Evolutionary conservation across 768 basidiomycete species (phyloP), one percentile per base, ranked within the genome.

Genomic region (Podaxis sp.): DNA sequence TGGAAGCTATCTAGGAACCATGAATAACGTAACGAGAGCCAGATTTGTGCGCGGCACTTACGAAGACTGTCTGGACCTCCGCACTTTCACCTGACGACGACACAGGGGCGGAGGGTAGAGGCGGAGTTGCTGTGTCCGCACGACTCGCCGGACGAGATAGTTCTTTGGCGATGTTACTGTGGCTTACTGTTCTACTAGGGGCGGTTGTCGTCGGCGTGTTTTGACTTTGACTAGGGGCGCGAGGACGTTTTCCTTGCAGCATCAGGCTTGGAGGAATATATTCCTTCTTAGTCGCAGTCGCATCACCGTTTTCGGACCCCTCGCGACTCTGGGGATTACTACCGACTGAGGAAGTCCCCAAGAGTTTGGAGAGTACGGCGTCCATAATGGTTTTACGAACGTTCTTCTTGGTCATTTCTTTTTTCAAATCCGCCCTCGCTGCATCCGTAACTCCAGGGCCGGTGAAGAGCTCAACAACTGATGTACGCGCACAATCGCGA

Each of bases 381-480:
- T 98, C 96, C 13, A 89, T 86, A 51, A 96, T 95, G 4, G 87
- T 84, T 76, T 96, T 96, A 37, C 94, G 84, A 47, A 97, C 91
- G 46, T 84, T 84, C 73, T 92, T 93, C 77, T 90, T 93, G 2
- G 82, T 73, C 81, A 98, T 82, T 71, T 94, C 90, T 71, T 94
- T 95, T 81, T 97, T 98, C 58, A 98, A 80, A 72, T 98, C 96
- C 3, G 94, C 86, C 56, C 93, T 87, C 2, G 97, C 97, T 7
- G 86, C 87, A 70, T 96, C 90, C 2, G 89, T 86, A 13, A 94
- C 93, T 4, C 84, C 85, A 0, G 89, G 83, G 15, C 92, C 91
- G 0, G 93, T 88, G 70, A 98, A 96, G 59, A 99, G 80, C 66
- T 89, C 87, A 15, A 97, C 83, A 62, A 94, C 83, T 1, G 93